Evolutionary conservation across 306 rosid genomes (phyloP), one percentile per base, ranked within the genome.

Genomic region (Cucurbita ficifolia): DNA sequence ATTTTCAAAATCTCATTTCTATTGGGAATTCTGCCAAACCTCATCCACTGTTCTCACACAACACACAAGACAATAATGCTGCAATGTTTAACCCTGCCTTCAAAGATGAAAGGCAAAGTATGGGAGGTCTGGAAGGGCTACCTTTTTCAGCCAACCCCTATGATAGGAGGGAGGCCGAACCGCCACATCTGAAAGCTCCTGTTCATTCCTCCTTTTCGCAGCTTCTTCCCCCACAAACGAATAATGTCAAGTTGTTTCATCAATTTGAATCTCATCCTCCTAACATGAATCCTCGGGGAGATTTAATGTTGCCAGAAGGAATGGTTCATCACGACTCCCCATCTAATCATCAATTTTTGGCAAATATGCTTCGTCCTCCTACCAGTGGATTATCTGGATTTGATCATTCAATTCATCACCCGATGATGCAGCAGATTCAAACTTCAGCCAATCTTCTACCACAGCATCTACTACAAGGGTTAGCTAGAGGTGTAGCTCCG

Each of bases 371-470:
- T 60, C 91, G 82, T 35, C 97, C 96, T 85, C 89, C 92, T 42
- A 78, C 80, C 74, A 19, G 75, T 53, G 92, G 84, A 62, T 70
- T 65, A 53, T 33, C 89, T 65, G 96, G 95, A 74, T 83, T 86
- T 72, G 96, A 88, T 80, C 79, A 86, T 73, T 86, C 87, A 12
- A 77, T 81, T 72, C 92, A 84, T 75, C 94, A 85, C 75, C 86
- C 97, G 54, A 58, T 88, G 86, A 68, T 88, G 78, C 96, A 88
- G 72, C 99, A 85, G 81, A 85, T 91, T 87, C 96, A 86, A 19
- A 77, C 85, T 84, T 79, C 82, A 42, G 90, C 89, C 36, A 89
- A 81, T 79, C 83, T 85, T 62, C 89, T 87, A 56, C 88, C 91
- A 4, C 86, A 96, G 78, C 88, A 89, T 79, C 33, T 84, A 49